These are phyloP conservation scores for Grosmannia serpens DNA, from an alignment of 2,329 filamentous ascomycete species.

Conservation along the genomic window DNA sequence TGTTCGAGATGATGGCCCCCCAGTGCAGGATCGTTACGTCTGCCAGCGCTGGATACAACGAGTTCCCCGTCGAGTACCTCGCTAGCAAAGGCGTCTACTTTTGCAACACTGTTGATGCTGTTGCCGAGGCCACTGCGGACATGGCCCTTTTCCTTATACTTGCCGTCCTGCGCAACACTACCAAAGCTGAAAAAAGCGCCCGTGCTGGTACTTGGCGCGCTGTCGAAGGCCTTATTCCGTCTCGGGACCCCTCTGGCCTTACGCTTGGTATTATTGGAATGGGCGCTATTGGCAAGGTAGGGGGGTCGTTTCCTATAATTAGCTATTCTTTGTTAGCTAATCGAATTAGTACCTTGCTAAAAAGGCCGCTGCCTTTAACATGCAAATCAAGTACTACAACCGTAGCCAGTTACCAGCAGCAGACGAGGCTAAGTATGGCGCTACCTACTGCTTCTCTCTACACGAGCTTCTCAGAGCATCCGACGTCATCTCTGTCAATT, in stretches of 20 bases:
- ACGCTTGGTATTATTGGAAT: slow-evolving; percentile 36
- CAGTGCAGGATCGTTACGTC: slow-evolving; percentile 33
- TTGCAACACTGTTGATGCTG: slow-evolving; percentile 41
- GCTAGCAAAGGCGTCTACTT: slow-evolving; percentile 33
- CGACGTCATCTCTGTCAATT: slow-evolving; percentile 29
- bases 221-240: slow-evolving; percentile 19
- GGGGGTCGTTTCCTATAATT: too few species aligned
- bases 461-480: slow-evolving; percentile 26
- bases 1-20: slow-evolving; percentile 28
- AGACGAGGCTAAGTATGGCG: slow-evolving; percentile 22
- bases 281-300: slow-evolving; percentile 36
- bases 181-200: slow-evolving; percentile 23
- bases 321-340: too few species aligned
- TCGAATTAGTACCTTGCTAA: slow-evolving; percentile 21
- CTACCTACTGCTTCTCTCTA: slow-evolving; percentile 24
- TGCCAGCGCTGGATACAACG: slow-evolving; percentile 34
- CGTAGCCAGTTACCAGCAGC: slow-evolving; percentile 21
- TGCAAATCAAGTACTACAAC: slow-evolving; percentile 32
- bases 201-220: slow-evolving; percentile 27
- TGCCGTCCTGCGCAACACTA: slow-evolving; percentile 27
- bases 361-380: slow-evolving; percentile 28
- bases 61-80: slow-evolving; percentile 33
- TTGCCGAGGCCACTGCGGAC: slow-evolving; percentile 30
- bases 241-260: slow-evolving; percentile 29
- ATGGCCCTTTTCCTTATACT: slow-evolving; percentile 19